phyloP scores from a whole-genome alignment of 2,329 filamentous ascomycete species.

The Apiospora hydei region DNA sequence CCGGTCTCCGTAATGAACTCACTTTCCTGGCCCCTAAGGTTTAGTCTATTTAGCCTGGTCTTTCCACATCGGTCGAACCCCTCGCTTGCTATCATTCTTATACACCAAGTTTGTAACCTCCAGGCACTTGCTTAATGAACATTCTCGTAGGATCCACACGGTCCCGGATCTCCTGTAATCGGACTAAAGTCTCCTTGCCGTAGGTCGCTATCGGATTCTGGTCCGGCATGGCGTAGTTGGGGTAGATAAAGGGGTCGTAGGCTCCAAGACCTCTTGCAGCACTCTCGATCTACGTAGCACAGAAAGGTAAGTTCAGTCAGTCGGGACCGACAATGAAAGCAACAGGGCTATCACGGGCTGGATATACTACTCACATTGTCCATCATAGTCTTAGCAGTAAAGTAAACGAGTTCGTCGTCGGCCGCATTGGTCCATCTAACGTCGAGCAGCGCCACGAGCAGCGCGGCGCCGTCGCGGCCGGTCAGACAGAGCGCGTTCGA shows the following conservation, averaged over 20 bases:
- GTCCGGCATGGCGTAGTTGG: constrained; percentile 32
- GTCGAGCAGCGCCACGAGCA: constrained; percentile 25
- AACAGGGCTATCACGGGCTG: too few relatives aligned
- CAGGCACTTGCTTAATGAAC: constrained; percentile 30
- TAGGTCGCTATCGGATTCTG: constrained; percentile 35
- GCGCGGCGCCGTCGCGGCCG: constrained; percentile 14
- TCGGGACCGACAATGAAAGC: constrained; percentile 9
- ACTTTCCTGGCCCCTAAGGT: too few relatives aligned
- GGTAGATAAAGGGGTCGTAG: constrained; percentile 33
- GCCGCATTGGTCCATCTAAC: constrained; percentile 23
- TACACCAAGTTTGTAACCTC: constrained; percentile 32
- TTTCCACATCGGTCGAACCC: too few relatives aligned
- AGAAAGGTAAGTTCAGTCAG: constrained; percentile 22
- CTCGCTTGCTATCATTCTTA: not conserved
- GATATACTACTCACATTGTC: too few relatives aligned
- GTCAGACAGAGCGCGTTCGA: constrained; percentile 28
- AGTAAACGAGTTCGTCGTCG: constrained; percentile 20
- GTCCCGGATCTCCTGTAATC: constrained; percentile 25
- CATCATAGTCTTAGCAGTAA: too few relatives aligned
- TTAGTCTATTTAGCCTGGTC: too few relatives aligned
- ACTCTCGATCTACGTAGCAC: constrained; percentile 8
- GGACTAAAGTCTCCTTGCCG: constrained; percentile 28
- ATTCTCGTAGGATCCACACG: constrained; percentile 30
- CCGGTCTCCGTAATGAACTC: too few relatives aligned
- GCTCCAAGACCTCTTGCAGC: constrained; percentile 27